Evolutionary conservation across 306 rosid genomes (phyloP), one percentile per base, ranked within the genome.

Genomic region (Ormosia emarginata): DNA sequence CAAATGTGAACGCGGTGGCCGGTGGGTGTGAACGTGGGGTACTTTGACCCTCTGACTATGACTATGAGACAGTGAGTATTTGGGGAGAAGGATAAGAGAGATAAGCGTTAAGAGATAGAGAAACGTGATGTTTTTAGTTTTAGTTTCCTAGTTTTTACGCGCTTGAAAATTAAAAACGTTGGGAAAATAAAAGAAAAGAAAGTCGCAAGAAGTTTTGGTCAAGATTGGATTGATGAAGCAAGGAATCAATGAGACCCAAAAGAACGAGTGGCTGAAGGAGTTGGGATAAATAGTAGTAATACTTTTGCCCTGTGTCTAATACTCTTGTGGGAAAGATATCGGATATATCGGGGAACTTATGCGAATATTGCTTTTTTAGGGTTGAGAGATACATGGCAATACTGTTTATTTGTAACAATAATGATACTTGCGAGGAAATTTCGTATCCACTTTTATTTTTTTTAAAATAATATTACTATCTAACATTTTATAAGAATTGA

Each of bases 1-100:
- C 39, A 5, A 24, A 37, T 87, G 85, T 88, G 94, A 90, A 88
- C 94, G 88, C 90, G 86, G 52, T 30, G 39, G 39, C 86, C 90
- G 86, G 52, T 24, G 24, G 24, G 24, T 24, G n/a, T 47, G 68
- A 44, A 44, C 2, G 41, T 24, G 24, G 24, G 1, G n/a, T 66
- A 47, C 57, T 82, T 29, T 46, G 50, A 37, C 33, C 34, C 33
- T 59, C 72, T 82, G 91, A 88, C 90, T 82, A 69, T 47, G 90
- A 90, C 86, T 43, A 67, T 74, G 85, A 87, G 24, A 24, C 24
- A 24, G 24, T 24, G 24, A 24, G 24, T 24, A 24, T 24, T 24
- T 24, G 24, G 24, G 24, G 24, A 24, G 24, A 24, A 24, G 24
- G 24, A n/a, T n/a, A n/a, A n/a, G n/a, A 24, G 24, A 24, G 24